Conservation (phyloP, 495 filamentous ascomycete genomes). For the Penicillium verhagenii region DNA sequence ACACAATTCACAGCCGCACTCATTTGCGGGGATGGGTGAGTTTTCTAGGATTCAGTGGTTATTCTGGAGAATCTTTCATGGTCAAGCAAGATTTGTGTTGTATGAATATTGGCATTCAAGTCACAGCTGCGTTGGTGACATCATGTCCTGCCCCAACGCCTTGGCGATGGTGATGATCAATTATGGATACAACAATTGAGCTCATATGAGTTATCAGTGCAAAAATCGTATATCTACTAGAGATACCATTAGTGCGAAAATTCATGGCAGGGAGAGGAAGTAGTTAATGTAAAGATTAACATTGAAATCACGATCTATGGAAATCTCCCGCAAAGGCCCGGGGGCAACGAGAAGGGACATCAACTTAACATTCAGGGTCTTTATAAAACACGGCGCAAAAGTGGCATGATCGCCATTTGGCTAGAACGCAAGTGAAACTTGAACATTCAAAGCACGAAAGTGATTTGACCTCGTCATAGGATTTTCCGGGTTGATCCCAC, state of each 20-base stretch:
- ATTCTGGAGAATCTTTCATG: neutral
- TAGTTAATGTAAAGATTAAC: neutral
- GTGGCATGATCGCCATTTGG: neutral
- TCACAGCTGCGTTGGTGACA: conserved; percentile 13
- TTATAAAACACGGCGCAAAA: no score
- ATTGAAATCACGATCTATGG: no score
- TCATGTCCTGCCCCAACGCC: conserved; percentile 6
- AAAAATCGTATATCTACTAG: neutral
- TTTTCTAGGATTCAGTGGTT: neutral
- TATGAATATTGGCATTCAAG: conserved; percentile 3
- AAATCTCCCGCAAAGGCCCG: no score
- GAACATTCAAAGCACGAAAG: neutral
- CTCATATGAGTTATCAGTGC: neutral
- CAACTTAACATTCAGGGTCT: no score
- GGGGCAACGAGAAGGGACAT: no score
- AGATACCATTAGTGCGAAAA: neutral
- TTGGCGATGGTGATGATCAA: neutral
- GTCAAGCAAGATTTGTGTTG: neutral
- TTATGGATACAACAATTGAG: neutral
- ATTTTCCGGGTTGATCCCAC: conserved; percentile 18
- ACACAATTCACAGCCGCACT: neutral
- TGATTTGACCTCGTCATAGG: conserved; percentile 17
- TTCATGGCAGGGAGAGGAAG: neutral
- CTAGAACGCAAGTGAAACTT: neutral
- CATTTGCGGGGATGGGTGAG: neutral